phyloP scores from a whole-genome alignment of 495 filamentous ascomycete species.

The Penicillium roqueforti region DNA sequence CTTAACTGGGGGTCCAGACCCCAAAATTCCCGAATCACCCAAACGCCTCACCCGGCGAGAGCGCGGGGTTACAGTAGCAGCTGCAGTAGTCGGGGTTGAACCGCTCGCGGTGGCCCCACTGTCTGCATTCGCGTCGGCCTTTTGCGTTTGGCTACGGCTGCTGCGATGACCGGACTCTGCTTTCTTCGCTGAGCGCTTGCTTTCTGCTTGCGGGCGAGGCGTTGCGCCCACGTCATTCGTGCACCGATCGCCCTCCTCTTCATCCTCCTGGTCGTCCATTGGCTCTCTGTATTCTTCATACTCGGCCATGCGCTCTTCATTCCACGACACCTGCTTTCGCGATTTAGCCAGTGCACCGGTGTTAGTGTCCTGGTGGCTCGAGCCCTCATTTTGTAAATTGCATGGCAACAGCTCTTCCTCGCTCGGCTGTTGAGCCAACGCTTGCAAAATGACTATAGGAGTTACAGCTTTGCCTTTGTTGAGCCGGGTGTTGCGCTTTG shows the following conservation, averaged over 20 bases:
- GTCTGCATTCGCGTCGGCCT: conserved; percentile 6
- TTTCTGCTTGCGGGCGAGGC: conserved; percentile 10
- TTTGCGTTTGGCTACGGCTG: conserved; percentile 24
- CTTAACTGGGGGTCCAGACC: conserved; percentile 25
- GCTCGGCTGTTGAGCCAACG: conserved; percentile 28
- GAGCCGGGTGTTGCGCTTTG: conserved; percentile 52
- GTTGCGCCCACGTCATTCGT: conserved; percentile 14
- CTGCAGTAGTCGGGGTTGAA: conserved; percentile 21
- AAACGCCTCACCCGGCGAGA: conserved; percentile 37
- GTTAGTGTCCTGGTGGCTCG: conserved; percentile 1
- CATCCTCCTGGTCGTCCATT: conserved; percentile 10
- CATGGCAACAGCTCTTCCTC: neutral
- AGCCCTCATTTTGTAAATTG: conserved; percentile 8
- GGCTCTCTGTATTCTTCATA: conserved; percentile 27
- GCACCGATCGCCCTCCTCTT: conserved; percentile 10
- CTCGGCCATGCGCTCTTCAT: conserved; percentile 39
- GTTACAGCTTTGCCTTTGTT: conserved; percentile 53
- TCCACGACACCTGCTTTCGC: conserved; percentile 40
- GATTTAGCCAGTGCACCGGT: conserved; percentile 7
- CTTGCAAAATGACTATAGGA: conserved; percentile 44
- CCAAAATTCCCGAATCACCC: conserved; percentile 23
- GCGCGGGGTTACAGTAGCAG: conserved; percentile 31
- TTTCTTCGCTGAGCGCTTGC: conserved; percentile 23
- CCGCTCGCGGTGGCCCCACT: conserved; percentile 14
- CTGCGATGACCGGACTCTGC: conserved; percentile 24